These are phyloP conservation scores for Alternaria brassicicola DNA, from an alignment of 2,329 filamentous ascomycete genomes.

Conservation along the genomic window DNA sequence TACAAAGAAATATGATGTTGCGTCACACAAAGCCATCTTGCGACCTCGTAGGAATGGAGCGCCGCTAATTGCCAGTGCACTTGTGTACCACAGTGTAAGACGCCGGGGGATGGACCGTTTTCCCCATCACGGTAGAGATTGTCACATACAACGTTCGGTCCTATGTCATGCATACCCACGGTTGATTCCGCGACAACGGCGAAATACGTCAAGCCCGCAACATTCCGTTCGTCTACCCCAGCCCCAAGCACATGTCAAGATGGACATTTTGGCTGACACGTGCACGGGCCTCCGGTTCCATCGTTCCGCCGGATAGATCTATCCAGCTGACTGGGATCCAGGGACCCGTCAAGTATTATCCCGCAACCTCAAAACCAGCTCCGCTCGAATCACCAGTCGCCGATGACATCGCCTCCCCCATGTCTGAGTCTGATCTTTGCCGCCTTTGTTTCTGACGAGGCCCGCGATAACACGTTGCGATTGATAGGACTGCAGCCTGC, in stretches of 20 bases:
- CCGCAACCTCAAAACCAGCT: not conserved
- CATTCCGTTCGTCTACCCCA: not conserved
- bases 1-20: not conserved
- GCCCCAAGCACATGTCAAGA: not conserved
- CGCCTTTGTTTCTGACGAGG: not conserved
- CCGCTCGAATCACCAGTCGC: not conserved
- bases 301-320: constrained; percentile 10
- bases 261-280: not conserved
- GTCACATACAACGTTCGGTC: not conserved
- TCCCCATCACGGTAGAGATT: not conserved
- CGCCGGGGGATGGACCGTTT: not conserved
- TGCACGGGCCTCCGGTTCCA: constrained; percentile 7
- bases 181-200: constrained; percentile 1
- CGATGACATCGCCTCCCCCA: not conserved
- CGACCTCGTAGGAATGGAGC: not conserved
- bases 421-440: not conserved
- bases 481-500: not conserved
- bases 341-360: not conserved
- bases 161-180: not conserved
- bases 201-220: not conserved
- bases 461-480: not conserved
- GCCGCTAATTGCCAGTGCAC: not conserved
- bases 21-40: not conserved
- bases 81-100: not conserved
- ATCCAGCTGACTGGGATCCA: constrained; percentile 7